These are phyloP conservation scores for Torrubiellomyces zombiae DNA, from an alignment of 2,329 filamentous ascomycete species.

Conservation along the genomic window DNA sequence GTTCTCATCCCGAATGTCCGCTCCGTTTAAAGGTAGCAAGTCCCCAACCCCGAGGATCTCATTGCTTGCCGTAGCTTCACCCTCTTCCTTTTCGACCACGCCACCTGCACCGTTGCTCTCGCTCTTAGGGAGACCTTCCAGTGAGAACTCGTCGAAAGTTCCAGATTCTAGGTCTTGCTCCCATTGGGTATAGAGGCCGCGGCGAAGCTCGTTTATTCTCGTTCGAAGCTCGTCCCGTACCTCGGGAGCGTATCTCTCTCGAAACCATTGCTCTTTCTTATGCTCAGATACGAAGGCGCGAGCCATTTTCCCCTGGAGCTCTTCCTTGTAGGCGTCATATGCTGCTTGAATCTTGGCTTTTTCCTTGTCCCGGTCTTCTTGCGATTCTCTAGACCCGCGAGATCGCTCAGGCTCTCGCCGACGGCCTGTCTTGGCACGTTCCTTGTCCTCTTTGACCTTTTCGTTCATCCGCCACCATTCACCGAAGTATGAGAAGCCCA, in stretches of 20 bases:
- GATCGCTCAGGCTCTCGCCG: slow-evolving; percentile 47
- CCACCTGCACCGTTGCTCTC: slow-evolving; percentile 79
- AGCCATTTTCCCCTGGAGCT: slow-evolving; percentile 63
- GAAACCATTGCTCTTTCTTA: slow-evolving; percentile 96
- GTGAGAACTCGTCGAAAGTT: slow-evolving; percentile 81
- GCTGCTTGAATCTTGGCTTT: slow-evolving; percentile 59
- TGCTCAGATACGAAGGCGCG: slow-evolving; percentile 80
- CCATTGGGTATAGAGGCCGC: slow-evolving; percentile 71
- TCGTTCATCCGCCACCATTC: slow-evolving; percentile 79
- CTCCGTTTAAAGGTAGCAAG: slow-evolving; percentile 65
- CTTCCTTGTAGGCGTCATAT: slow-evolving; percentile 52
- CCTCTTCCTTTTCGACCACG: slow-evolving; percentile 83
- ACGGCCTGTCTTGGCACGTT: slow-evolving; percentile 52
- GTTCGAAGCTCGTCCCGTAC: slow-evolving; percentile 58
- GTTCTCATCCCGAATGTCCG: slow-evolving; percentile 78
- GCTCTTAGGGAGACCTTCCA: slow-evolving; percentile 86
- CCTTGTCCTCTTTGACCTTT: slow-evolving; percentile 67
- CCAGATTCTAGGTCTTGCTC: slow-evolving; percentile 72
- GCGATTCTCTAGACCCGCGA: slow-evolving; percentile 45
- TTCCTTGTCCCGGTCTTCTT: slow-evolving; percentile 64
- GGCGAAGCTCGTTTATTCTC: slow-evolving; percentile 66
- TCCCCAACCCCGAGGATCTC: slow-evolving; percentile 89
- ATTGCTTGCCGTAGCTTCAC: slow-evolving; percentile 77
- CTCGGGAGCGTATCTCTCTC: slow-evolving; percentile 79
- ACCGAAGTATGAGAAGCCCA: slow-evolving; percentile 72